Conservation (phyloP, 2,329 filamentous ascomycete species). For the Ascochyta clinopodiicola region DNA sequence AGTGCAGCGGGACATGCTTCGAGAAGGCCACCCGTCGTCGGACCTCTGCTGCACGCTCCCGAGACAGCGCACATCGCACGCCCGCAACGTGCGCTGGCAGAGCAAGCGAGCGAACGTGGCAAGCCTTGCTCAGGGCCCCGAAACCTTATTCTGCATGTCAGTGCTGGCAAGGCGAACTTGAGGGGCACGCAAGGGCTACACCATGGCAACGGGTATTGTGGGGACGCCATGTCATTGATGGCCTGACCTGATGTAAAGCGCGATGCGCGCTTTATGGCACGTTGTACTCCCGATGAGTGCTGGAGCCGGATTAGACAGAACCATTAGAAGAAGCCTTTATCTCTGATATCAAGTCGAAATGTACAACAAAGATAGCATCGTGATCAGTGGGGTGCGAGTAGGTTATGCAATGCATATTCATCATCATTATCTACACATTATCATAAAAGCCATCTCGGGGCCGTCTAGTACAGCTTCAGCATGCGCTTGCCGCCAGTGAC, state of each 20-base stretch:
- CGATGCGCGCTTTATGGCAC: background rate
- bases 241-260: background rate
- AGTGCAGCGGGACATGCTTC: slow-evolving; percentile 12
- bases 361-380: background rate
- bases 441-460: background rate
- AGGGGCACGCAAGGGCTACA: slow-evolving; percentile 8
- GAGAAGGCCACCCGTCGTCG: slow-evolving; percentile 12
- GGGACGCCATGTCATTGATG: background rate
- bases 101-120: slow-evolving; percentile 18
- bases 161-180: slow-evolving; percentile 10
- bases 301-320: background rate
- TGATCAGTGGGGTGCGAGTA: background rate
- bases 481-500: slow-evolving; percentile 11
- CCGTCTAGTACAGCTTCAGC: slow-evolving; percentile 11
- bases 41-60: slow-evolving; percentile 5
- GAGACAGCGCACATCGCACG: slow-evolving; percentile 15
- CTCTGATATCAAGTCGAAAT: background rate
- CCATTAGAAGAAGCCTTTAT: background rate
- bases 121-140: slow-evolving; percentile 7
- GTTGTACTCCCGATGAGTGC: background rate
- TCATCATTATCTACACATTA: slow-evolving; percentile 9
- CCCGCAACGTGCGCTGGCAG: slow-evolving; percentile 20
- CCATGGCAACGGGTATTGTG: background rate
- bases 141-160: slow-evolving; percentile 12
- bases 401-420: background rate